A percentile compares a stretch with the other conserved stretches of the same genome.
phyloP scores from a whole-genome alignment of 768 basidiomycete genomes.

The Suillus tomentosus region DNA sequence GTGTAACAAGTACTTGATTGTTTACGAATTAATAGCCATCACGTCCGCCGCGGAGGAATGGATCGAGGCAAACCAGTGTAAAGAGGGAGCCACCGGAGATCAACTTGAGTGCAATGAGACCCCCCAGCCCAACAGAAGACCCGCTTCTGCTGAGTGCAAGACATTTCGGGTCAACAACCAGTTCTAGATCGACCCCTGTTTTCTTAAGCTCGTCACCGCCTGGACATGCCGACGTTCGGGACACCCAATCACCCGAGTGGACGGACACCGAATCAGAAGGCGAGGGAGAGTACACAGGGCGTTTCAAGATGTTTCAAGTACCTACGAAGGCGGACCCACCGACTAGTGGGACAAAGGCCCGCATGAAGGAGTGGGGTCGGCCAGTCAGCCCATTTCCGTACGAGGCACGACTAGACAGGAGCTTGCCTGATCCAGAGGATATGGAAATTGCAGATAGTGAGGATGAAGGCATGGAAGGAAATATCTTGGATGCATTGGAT shows the following conservation, averaged over 20 bases:
- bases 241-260: constrained; percentile 17
- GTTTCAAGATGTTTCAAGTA: constrained; percentile 54
- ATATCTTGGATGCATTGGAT: constrained; percentile 8
- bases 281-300: constrained; percentile 67
- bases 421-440: constrained; percentile 17
- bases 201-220: constrained; percentile 36
- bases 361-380: constrained; percentile 64
- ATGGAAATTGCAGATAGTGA: constrained; percentile 7
- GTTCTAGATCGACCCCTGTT: constrained; percentile 40
- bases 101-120: constrained; percentile 63
- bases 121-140: constrained; percentile 76
- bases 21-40: constrained; percentile 25
- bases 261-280: constrained; percentile 32
- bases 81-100: constrained; percentile 72
- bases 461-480: constrained; percentile 18
- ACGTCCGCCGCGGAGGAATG: constrained; percentile 17
- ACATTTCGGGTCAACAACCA: constrained; percentile 30
- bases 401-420: constrained; percentile 33
- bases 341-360: constrained; percentile 50
- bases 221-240: constrained; percentile 19
- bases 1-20: constrained; percentile 1
- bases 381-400: constrained; percentile 70
- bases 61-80: constrained; percentile 23
- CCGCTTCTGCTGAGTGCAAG: constrained; percentile 61
- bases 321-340: constrained; percentile 70